Percentiles rank a stretch among this genome's conserved stretches.
phyloP scores from a whole-genome alignment of 176 grass and related monocot genomes.

The Phyllostachys edulis region DNA sequence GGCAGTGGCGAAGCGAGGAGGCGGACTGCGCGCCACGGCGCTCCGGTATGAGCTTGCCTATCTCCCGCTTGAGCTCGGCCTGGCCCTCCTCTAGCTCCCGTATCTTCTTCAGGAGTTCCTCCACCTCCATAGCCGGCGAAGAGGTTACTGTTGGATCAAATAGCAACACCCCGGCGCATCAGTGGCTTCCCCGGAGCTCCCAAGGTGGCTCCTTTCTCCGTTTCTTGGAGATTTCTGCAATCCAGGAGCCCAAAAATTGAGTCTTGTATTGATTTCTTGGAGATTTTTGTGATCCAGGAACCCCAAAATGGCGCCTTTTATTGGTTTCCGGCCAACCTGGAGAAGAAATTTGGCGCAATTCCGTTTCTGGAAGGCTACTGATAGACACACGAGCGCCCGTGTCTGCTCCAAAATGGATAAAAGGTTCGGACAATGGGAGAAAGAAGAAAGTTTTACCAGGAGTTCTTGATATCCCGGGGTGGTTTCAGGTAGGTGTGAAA shows the following conservation, averaged over 20 bases:
- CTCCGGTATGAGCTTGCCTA: conserved; percentile 50
- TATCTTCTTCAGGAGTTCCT: conserved; percentile 65
- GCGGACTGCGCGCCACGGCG: neutral
- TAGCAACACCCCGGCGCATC: neutral
- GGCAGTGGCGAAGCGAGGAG: conserved; percentile 38
- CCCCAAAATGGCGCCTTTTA: neutral
- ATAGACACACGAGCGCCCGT: neutral
- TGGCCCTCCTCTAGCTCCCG: conserved; percentile 66
- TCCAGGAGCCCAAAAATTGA: neutral
- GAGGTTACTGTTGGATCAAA: conserved; percentile 19
- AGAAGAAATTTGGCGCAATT: neutral
- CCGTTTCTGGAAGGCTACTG: neutral
- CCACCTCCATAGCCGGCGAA: conserved; percentile 40
- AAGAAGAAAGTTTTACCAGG: neutral
- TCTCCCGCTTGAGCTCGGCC: conserved; percentile 55
- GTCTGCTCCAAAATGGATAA: neutral
- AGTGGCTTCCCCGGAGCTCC: neutral
- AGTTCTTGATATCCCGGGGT: neutral
- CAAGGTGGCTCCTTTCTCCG: conserved; percentile 11
- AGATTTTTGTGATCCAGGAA: neutral
- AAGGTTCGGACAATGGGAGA: neutral
- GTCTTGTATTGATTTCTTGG: neutral
- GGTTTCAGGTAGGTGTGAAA: neutral
- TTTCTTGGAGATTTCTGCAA: neutral
- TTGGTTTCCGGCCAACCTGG: neutral